Evolutionary conservation across 108 stramenopile species (phyloP).

Genomic region (Fragilaria crotonensis): DNA sequence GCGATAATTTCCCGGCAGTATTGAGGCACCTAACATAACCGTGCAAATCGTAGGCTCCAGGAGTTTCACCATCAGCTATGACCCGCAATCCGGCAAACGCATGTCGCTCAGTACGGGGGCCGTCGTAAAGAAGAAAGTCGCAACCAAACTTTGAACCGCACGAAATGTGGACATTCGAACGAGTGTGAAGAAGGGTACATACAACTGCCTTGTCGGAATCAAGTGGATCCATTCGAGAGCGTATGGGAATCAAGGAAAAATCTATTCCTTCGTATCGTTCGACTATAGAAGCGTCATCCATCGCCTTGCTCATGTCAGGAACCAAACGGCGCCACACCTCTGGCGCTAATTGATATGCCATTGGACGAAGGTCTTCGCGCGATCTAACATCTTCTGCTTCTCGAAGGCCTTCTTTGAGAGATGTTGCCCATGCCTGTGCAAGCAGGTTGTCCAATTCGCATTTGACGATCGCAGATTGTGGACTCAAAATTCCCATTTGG

Average conservation of each 20-base stretch:
- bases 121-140: conserved; percentile 81
- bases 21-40: conserved; percentile 76
- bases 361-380: conserved; percentile 58
- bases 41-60: conserved; percentile 61
- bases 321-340: conserved; percentile 64
- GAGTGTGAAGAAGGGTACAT: conserved; percentile 42
- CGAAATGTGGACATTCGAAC: conserved; percentile 45
- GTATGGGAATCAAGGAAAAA: not conserved
- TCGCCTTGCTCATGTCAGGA: conserved; percentile 17
- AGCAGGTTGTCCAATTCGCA: conserved; percentile 29
- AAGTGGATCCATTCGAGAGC: conserved; percentile 1
- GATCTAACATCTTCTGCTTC: conserved; percentile 45
- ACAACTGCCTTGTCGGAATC: conserved; percentile 28
- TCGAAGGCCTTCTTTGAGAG: conserved; percentile 34
- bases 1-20: conserved; percentile 77
- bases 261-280: not conserved
- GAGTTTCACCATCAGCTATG: conserved; percentile 11
- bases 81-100: conserved; percentile 86
- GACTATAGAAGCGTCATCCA: not conserved
- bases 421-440: conserved; percentile 49
- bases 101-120: conserved; percentile 64
- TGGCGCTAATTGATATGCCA: conserved; percentile 68
- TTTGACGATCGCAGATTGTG: not conserved
- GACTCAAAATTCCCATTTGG: not conserved
- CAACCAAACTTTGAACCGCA: conserved; percentile 85